Base-by-base conservation (phyloP, 495 filamentous ascomycete genomes). In the Penicillium coprophilum region DNA sequence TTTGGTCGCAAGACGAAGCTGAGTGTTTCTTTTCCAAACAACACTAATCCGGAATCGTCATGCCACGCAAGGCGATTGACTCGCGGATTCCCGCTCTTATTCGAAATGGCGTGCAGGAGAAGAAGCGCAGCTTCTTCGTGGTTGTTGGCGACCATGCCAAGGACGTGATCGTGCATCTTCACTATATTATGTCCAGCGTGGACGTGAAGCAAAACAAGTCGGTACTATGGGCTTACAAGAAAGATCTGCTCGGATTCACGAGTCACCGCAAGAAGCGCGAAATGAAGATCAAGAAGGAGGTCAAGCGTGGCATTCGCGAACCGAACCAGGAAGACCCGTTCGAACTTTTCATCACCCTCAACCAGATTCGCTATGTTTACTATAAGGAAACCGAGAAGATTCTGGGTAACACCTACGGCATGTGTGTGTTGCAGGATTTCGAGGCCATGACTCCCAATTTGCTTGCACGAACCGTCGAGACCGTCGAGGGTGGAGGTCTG, bases 371-470 rank as follows among this genome's bases (percentile, higher is more conserved):
- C 61, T 99, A 97, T 83, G 90, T 93, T 38, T 99, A 96, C 81
- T 99, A 99, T 79, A 99, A 99, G 75, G 95, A 99, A 74, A 97
- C 95, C n/a, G 95, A 99, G 57, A 96, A 96, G 78, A 97, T 99
- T 67, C 73, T 99, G 38, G 95, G 95, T 61, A 96, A 97, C 72
- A 99, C 95, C 30, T 99, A 93, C 69, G 94, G 95, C 60, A 97
- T 97, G 89, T 96, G 92, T 69, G 94, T 97, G 59, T 76, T 99
- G 53, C 95, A 99, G 67, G 95, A 99, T 58, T 99, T 99, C 63
- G 95, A 99, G 68, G 95, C 92, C 24, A 86, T 99, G 56, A 99
- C 94, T 6, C 95, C 95, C 27, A 99, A 99, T 66, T 79, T 97
- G 55, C 82, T 99, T 20, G 95, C 95, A 2, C 80, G 93, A 43